A percentile compares a stretch with the other conserved stretches of the same genome.
Evolutionary conservation across 2,329 filamentous ascomycete species (phyloP).

Genomic region (Talaromyces verruculosus): DNA sequence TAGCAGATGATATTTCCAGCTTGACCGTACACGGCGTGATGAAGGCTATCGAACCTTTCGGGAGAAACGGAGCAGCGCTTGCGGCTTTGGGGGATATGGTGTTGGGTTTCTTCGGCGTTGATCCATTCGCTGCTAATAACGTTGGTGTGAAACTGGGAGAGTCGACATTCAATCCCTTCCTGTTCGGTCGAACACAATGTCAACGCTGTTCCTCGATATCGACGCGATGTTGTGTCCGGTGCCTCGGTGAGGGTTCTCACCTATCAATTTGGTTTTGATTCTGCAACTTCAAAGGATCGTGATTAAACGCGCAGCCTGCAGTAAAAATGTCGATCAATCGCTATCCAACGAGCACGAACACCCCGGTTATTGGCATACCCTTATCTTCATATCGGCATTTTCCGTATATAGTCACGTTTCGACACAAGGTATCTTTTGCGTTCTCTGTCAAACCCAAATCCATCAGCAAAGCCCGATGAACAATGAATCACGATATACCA

Average conservation of each 20-base stretch:
- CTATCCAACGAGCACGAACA: not conserved
- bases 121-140: conserved; percentile 39
- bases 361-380: conserved; percentile 45
- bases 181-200: conserved; percentile 30
- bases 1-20: not conserved
- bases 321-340: conserved; percentile 8
- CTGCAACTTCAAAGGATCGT: conserved; percentile 68
- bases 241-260: conserved; percentile 30
- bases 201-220: conserved; percentile 23
- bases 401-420: conserved; percentile 90
- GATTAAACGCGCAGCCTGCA: conserved; percentile 78
- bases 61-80: conserved; percentile 68
- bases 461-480: conserved; percentile 11
- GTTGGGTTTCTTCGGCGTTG: conserved; percentile 63
- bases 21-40: not conserved
- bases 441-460: conserved; percentile 55
- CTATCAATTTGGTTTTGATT: conserved; percentile 41
- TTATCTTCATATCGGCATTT: conserved; percentile 90
- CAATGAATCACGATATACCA: conserved; percentile 27
- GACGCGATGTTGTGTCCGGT: not conserved
- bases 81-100: conserved; percentile 82
- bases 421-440: conserved; percentile 82
- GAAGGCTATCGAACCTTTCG: conserved; percentile 34
- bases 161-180: conserved; percentile 88
- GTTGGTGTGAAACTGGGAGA: conserved; percentile 90